phyloP scores from a whole-genome alignment of 2,329 filamentous ascomycete species.

The Gremmenia infestans region DNA sequence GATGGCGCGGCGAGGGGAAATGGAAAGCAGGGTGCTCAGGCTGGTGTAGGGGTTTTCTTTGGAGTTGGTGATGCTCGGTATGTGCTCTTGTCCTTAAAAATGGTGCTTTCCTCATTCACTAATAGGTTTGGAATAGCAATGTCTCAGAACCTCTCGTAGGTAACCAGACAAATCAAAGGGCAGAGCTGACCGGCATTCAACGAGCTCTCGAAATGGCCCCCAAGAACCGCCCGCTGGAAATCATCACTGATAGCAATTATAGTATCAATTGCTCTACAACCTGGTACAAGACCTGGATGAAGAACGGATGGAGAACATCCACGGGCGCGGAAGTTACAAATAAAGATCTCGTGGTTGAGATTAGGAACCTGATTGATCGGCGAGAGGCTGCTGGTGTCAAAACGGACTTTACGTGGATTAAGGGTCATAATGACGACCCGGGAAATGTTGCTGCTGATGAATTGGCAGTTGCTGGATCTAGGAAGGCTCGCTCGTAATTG shows the following conservation, averaged over 20 bases:
- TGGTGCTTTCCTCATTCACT: not conserved
- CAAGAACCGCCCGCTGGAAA: conserved; percentile 61
- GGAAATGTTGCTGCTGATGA: conserved; percentile 80
- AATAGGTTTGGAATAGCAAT: conserved; percentile 43
- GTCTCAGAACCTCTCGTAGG: conserved; percentile 32
- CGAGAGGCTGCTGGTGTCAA: conserved; percentile 53
- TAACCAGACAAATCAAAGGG: conserved; percentile 87
- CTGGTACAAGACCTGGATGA: conserved; percentile 76
- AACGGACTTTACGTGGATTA: conserved; percentile 82
- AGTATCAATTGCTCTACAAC: conserved; percentile 82
- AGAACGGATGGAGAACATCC: conserved; percentile 71
- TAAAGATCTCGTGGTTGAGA: conserved; percentile 71
- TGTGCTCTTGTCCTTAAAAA: conserved; percentile 13
- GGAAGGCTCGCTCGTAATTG: not conserved
- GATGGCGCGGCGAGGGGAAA: conserved; percentile 55
- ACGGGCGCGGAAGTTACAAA: conserved; percentile 74
- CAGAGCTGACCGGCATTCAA: conserved; percentile 85
- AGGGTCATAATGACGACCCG: conserved; percentile 68
- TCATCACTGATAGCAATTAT: conserved; percentile 87
- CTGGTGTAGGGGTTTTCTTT: conserved; percentile 62
- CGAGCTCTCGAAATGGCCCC: conserved; percentile 76
- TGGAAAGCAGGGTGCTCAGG: conserved; percentile 48
- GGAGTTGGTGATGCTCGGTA: conserved; percentile 51
- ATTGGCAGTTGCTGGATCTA: conserved; percentile 58
- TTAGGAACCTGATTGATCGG: conserved; percentile 67